Base-by-base conservation (phyloP, 2,329 filamentous ascomycete species). In the Decorospora gaudefroyi region DNA sequence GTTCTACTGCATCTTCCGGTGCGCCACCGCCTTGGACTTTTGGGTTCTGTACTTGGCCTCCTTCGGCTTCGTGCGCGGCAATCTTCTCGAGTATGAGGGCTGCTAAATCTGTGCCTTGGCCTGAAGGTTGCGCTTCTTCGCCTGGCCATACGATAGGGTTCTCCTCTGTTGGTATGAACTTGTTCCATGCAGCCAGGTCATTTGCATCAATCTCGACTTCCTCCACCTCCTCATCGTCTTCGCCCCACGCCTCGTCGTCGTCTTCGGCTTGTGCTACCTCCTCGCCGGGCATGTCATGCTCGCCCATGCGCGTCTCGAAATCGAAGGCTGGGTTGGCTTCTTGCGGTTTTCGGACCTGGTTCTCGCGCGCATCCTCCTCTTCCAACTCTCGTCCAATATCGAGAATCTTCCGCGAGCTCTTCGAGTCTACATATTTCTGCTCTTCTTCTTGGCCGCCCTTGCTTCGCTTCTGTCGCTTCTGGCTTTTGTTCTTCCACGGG, bases 31-130 rank as follows among this genome's bases (percentile, higher is more conserved):
- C 81, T 46, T 75, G 71, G 39, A 79, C 72, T 17, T 71, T 68
- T 22, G 65, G 61, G 16, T 72, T 68, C 30, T 72, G 76, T 22
- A 74, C 61, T 17, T 57, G 60, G 18, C 72, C 77, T 53, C 85
- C 78, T 21, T 79, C 79, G 3, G 88, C 87, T 74, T 99, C 93
- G 62, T 95, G 88, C 46, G 88, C 86, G 4, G 90, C 90, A 65
- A 99, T 99, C 73, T 95, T 96, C 65, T 92, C 85, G 46, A 99
- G 75, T 54, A 99, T 99, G 52, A 99, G 76, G 64, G 96, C 91
- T 11, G 93, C 90, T 44, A 99, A 77, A 69, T 97, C 96, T 51
- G 87, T 89, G 37, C 73, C 73, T 9, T 68, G 68, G 8, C 70
- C 72, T 11, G 63, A 55, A 50, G 67, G 49, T 57, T 68, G 65